Base-by-base conservation (phyloP, 2,329 filamentous ascomycete species). In the Dothideomycetes sp. region DNA sequence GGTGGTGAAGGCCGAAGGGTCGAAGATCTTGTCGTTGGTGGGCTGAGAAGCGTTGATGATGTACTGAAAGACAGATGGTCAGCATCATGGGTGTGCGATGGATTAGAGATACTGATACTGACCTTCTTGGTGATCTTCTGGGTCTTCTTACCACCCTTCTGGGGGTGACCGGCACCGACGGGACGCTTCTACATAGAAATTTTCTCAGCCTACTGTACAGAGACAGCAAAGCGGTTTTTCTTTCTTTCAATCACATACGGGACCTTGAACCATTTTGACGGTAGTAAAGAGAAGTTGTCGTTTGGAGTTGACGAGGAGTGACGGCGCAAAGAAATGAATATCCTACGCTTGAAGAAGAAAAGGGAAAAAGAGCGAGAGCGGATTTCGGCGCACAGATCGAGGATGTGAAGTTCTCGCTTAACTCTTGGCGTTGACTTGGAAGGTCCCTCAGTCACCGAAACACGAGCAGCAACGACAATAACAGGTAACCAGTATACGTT, bases 21-120 rank as follows among this genome's bases (percentile, higher is more conserved):
- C 91, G 80, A 98, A 96, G 80, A 98, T 98, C 82, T 96, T 96
- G 80, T 98, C 91, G 74, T 80, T 84, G 58, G 88, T 88, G 61
- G 91, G 91, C 74, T 96, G 89, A 62, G 85, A 88, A 69, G 88
- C 89, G 76, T 98, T 94, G 84, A 98, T 96, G 76, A 94, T 82
- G 82, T 86, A 98, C 89, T 93, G 57, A 44, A 13, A 31, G 32
- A 7, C 45, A 22, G 38, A 22, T 31, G 18, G 31, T 31, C 24
- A 31, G 20, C 23, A 22, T 25, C 27, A 17, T 32, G 36, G 45
- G 8, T 37, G 36, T 31, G 22, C 12, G 16, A 13, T 39, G 27
- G 25, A 17, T 33, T 36, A 28, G 15, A 20, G 33, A 27, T 15
- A 22, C 34, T 23, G 40, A 16, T 11, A 48, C 65, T 57, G 70